Base-by-base conservation (phyloP, 164 flowering plant species). In the Magnolia officinalis region DNA sequence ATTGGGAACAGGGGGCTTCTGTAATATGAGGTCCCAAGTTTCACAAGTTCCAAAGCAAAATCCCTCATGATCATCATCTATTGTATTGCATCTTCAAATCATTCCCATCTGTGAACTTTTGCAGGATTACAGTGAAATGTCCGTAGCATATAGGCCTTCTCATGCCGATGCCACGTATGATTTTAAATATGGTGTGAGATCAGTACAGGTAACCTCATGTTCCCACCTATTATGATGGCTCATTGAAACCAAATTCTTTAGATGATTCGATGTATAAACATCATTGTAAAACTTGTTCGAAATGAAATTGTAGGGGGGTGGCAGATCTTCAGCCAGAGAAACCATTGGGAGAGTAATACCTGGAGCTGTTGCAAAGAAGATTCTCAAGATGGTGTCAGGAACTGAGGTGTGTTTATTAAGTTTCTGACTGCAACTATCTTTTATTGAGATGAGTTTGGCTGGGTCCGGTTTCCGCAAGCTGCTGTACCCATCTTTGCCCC, bases 131-230 rank as follows among this genome's bases (percentile, higher is more conserved):
- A 89, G 75, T 19, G 99, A 96, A 80, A 96, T 96, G 98, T 88
- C 98, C 11, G 23, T 73, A 51, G 96, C 98, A 18, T 96, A 96
- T 77, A 87, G 99, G 83, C 99, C 99, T 69, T 96, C 99, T 82
- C 99, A 96, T 87, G 99, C 99, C 23, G 99, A 96, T 89, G 96
- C 96, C 63, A 94, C 98, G 51, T 96, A 96, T 85, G 99, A 96
- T 85, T 89, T 90, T 82, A 96, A 96, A 81, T 96, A 96, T 80
- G 99, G 99, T 71, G 93, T 90, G 75, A 86, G 99, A 88, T 85
- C 99, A 61, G 91, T 96, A 24, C 90, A 91, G 97, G 99, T 94
- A 85, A 68, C 4, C 18, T 73, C 76, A 20, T 83, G 1, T 79
- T 74, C 37, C 67, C 19, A 49, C 14, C n/a, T n/a, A 19, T 45